Evolutionary conservation across 306 rosid species (phyloP).

Genomic region (Fragaria nilgerrensis): DNA sequence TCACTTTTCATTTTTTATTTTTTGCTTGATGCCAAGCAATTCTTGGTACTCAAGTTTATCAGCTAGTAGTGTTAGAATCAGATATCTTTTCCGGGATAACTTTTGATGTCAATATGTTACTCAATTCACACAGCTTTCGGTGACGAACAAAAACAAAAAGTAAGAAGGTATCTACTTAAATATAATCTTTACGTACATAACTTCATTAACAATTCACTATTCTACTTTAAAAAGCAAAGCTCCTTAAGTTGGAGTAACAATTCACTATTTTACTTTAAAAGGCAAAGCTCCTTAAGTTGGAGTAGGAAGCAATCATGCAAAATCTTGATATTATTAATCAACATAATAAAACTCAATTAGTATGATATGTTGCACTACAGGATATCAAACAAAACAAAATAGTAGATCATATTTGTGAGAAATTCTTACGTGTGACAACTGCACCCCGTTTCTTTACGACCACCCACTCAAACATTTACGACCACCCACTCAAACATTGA

Average conservation of each 20-base stretch:
- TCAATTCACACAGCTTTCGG: not conserved
- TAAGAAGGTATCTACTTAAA: not conserved
- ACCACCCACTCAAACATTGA: too few relatives aligned
- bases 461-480: too few relatives aligned
- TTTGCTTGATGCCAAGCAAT: not conserved
- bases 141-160: not conserved
- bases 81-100: not conserved
- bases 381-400: too few relatives aligned
- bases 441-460: too few relatives aligned
- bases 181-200: not conserved
- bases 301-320: not conserved
- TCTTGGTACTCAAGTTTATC: not conserved
- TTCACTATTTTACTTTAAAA: not conserved
- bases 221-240: too few relatives aligned
- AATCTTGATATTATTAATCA: not conserved
- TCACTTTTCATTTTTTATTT: not conserved
- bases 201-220: not conserved
- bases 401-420: too few relatives aligned
- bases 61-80: not conserved
- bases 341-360: not conserved
- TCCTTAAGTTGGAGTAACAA: too few relatives aligned
- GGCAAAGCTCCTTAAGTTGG: not conserved
- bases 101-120: not conserved
- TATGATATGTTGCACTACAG: not conserved
- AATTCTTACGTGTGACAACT: too few relatives aligned